Percentiles rank a stretch among this genome's conserved stretches.
Evolutionary conservation across 192 early-diverging fungal genomes (phyloP).

Genomic region (Coemansia erecta): DNA sequence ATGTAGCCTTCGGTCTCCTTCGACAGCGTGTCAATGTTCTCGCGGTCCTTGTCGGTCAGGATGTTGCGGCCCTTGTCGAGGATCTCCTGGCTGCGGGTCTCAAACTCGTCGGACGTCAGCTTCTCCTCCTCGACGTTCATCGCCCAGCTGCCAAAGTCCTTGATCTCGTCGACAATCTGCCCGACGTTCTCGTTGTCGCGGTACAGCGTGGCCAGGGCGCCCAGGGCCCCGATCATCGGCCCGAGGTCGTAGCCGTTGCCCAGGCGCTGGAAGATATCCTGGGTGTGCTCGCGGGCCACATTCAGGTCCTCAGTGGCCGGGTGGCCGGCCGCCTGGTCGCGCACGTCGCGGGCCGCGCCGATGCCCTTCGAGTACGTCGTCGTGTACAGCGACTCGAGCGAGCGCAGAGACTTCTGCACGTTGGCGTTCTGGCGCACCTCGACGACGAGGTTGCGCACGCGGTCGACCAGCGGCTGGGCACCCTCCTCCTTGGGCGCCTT

Average conservation of each 20-base stretch:
- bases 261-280: slow-evolving; percentile 31
- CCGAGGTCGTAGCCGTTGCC: slow-evolving; percentile 40
- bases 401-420: slow-evolving; percentile 29
- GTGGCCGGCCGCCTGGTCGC: slow-evolving; percentile 24
- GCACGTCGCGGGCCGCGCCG: slow-evolving; percentile 6
- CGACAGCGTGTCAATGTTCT: slow-evolving; percentile 25
- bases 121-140: slow-evolving; percentile 39
- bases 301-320: slow-evolving; percentile 31
- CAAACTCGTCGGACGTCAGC: slow-evolving; percentile 45
- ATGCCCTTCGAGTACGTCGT: slow-evolving; percentile 12
- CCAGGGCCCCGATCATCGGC: slow-evolving; percentile 18
- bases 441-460: slow-evolving; percentile 36
- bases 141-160: slow-evolving; percentile 40
- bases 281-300: slow-evolving; percentile 19
- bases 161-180: slow-evolving; percentile 25
- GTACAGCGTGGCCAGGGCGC: slow-evolving; percentile 29
- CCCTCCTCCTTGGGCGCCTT: slow-evolving; percentile 12
- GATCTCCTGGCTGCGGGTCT: slow-evolving; percentile 29
- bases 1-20: slow-evolving; percentile 25
- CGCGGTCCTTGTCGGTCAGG: slow-evolving; percentile 32
- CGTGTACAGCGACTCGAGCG: slow-evolving; percentile 33
- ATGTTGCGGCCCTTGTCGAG: slow-evolving; percentile 26
- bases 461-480: slow-evolving; percentile 20
- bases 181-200: slow-evolving; percentile 32
- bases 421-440: slow-evolving; percentile 29